Conservation (phyloP, 1,139 yeast genomes). For the Ogataea hybrid region DNA sequence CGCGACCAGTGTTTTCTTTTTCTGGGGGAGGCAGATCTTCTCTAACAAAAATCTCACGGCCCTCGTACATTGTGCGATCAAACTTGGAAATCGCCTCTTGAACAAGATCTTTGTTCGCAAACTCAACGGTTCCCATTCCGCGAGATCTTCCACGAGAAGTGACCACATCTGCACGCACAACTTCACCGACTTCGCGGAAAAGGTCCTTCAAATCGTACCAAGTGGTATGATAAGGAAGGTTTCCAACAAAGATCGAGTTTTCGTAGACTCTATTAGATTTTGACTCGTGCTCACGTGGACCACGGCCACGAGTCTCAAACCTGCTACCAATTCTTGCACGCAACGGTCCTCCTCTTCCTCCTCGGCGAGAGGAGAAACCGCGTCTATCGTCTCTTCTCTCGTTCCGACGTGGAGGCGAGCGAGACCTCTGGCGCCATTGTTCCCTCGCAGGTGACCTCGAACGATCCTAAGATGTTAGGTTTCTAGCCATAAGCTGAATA, state of each 20-base stretch:
- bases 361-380: constrained; percentile 7
- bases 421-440: constrained; percentile 24
- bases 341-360: constrained; percentile 30
- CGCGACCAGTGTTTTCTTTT: constrained; percentile 23
- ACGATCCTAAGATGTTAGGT: constrained; percentile 28
- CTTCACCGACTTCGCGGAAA: constrained; percentile 64
- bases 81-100: constrained; percentile 68
- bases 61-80: constrained; percentile 66
- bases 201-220: constrained; percentile 58
- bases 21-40: constrained; percentile 83
- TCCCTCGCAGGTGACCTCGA: constrained; percentile 33
- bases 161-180: constrained; percentile 84
- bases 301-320: constrained; percentile 12
- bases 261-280: constrained; percentile 59
- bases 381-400: constrained; percentile 10
- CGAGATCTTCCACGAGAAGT: constrained; percentile 81
- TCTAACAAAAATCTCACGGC: constrained; percentile 86
- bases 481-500: neutral
- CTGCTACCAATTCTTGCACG: constrained; percentile 26
- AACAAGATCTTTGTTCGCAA: constrained; percentile 65
- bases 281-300: constrained; percentile 26
- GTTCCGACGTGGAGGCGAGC: constrained; percentile 17
- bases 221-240: constrained; percentile 64
- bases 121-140: constrained; percentile 95
- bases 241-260: constrained; percentile 71